Conservation (phyloP, 2,329 filamentous ascomycete genomes). For the Falciphora oryzae region DNA sequence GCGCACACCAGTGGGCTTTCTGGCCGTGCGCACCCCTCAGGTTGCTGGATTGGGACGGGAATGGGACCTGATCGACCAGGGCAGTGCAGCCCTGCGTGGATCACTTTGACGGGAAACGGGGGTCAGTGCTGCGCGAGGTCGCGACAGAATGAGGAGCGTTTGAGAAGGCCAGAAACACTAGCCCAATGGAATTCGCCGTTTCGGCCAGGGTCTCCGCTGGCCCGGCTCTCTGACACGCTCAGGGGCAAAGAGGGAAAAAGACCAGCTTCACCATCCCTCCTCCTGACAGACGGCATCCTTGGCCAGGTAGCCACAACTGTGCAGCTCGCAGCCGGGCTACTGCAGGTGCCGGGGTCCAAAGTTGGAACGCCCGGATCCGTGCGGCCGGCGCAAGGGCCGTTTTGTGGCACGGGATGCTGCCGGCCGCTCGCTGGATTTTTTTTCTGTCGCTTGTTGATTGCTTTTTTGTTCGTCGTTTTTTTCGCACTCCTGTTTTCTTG, state of each 20-base stretch:
- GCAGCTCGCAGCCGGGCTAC: not conserved
- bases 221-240: not conserved
- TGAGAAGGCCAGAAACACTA: not conserved
- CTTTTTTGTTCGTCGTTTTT: not conserved
- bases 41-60: not conserved
- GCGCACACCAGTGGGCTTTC: not conserved
- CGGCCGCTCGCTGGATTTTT: not conserved
- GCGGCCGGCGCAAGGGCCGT: not conserved
- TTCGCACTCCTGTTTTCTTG: too few relatives aligned
- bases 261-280: not conserved
- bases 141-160: not conserved
- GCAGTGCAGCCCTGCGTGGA: slow-evolving; percentile 4
- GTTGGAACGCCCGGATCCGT: slow-evolving; percentile 8
- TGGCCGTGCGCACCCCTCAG: not conserved
- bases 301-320: not conserved
- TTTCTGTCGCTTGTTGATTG: not conserved
- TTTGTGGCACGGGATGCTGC: not conserved
- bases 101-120: slow-evolving; percentile 3
- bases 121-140: not conserved
- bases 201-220: not conserved
- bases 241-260: not conserved
- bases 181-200: not conserved
- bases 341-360: slow-evolving; percentile 4
- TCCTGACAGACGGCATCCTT: not conserved
- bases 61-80: not conserved